Evolutionary conservation across 2,329 filamentous ascomycete genomes (phyloP).

Genomic region (Scorias spongiosa): DNA sequence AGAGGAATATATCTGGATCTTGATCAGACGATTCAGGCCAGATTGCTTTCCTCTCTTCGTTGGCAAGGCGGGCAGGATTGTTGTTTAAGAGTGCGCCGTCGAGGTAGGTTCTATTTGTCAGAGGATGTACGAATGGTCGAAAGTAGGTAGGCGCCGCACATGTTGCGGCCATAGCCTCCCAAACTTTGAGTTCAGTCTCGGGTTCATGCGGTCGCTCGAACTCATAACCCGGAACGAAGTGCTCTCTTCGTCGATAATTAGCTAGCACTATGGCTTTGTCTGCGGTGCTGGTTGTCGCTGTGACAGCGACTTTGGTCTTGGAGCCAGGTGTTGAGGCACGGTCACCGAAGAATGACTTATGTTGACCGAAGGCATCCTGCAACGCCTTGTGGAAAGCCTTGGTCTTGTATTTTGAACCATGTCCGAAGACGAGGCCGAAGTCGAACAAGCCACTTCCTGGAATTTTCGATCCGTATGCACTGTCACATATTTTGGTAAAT

Average conservation of each 20-base stretch:
- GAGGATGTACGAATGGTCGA: conserved; percentile 31
- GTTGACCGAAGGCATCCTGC: conserved; percentile 17
- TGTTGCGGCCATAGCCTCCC: conserved; percentile 36
- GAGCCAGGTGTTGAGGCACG: conserved; percentile 3
- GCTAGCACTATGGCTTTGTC: conserved; percentile 22
- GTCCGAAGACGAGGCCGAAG: conserved; percentile 13
- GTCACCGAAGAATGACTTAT: conserved; percentile 23
- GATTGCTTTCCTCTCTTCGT: conserved; percentile 28
- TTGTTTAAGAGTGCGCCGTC: conserved; percentile 34
- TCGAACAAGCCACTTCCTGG: conserved; percentile 10
- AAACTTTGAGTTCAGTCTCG: conserved; percentile 25
- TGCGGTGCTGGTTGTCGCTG: conserved; percentile 20
- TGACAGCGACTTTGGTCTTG: conserved; percentile 26
- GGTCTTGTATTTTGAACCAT: conserved; percentile 7
- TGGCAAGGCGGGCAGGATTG: conserved; percentile 33
- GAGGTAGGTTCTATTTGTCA: conserved; percentile 29
- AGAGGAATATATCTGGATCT: conserved; percentile 19
- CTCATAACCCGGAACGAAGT: conserved; percentile 12
- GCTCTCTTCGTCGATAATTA: conserved; percentile 25
- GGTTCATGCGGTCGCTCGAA: conserved; percentile 22
- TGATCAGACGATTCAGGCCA: conserved; percentile 19
- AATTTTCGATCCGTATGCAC: conserved; percentile 22
- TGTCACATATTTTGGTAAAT: conserved; percentile 18
- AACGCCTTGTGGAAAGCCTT: conserved; percentile 17
- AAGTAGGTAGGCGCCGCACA: conserved; percentile 35